These are phyloP conservation scores for Cladobotryum mycophilum DNA, from an alignment of 2,329 filamentous ascomycete species.

Conservation along the genomic window DNA sequence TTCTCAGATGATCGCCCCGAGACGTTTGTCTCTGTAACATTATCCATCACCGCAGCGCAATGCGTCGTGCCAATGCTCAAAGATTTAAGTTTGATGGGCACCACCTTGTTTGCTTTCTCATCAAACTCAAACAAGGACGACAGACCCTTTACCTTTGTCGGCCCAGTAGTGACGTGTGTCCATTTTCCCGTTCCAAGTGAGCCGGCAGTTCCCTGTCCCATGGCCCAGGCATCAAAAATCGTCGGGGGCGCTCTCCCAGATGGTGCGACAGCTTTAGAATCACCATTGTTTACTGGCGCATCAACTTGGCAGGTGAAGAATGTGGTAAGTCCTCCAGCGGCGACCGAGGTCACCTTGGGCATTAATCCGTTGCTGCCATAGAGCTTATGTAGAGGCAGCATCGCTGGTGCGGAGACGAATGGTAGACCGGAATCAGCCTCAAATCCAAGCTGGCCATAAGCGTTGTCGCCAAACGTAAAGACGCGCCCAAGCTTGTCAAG, in stretches of 20 bases:
- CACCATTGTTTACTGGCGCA: slow-evolving; percentile 28
- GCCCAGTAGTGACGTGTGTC: slow-evolving; percentile 76
- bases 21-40: slow-evolving; percentile 62
- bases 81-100: slow-evolving; percentile 70
- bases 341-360: slow-evolving; percentile 67
- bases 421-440: slow-evolving; percentile 57
- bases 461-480: slow-evolving; percentile 89
- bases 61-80: slow-evolving; percentile 77
- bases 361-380: slow-evolving; percentile 61
- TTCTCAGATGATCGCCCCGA: slow-evolving; percentile 47
- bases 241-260: slow-evolving; percentile 27
- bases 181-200: slow-evolving; percentile 79
- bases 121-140: slow-evolving; percentile 84
- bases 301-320: slow-evolving; percentile 82
- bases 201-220: slow-evolving; percentile 79
- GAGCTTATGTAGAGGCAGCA: slow-evolving; percentile 63
- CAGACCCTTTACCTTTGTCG: slow-evolving; percentile 74
- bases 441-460: slow-evolving; percentile 84
- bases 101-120: slow-evolving; percentile 58
- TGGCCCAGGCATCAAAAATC: slow-evolving; percentile 68
- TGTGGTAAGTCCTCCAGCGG: slow-evolving; percentile 79
- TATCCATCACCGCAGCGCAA: slow-evolving; percentile 74
- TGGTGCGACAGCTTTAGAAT: slow-evolving; percentile 20
- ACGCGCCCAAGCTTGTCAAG: slow-evolving; percentile 70
- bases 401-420: slow-evolving; percentile 61